Evolutionary conservation across 768 basidiomycete species (phyloP).

Genomic region (Lactarius pseudohatsudake): DNA sequence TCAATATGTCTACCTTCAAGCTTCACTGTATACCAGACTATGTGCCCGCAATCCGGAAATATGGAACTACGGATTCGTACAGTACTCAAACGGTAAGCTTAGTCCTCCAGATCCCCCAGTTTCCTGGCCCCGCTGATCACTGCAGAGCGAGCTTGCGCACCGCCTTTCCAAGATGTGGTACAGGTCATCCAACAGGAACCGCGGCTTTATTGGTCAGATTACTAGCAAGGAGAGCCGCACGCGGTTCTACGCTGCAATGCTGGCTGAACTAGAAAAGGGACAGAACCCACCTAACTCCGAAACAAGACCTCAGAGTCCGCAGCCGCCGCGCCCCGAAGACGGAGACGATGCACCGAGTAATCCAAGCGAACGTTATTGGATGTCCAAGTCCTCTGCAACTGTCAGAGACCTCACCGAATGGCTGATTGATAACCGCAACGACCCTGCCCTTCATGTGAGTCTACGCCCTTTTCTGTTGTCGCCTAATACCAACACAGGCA

Average conservation of each 20-base stretch:
- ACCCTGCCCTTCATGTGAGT: not conserved
- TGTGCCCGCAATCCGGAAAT: no score
- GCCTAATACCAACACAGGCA: no score
- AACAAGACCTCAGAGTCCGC: not conserved
- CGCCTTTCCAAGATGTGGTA: not conserved
- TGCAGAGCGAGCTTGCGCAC: no score
- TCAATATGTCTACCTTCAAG: no score
- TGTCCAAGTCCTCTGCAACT: not conserved
- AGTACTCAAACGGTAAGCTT: no score
- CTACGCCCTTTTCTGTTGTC: not conserved
- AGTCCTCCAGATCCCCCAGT: no score
- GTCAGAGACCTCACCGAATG: not conserved
- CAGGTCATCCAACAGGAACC: not conserved
- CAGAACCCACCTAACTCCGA: not conserved
- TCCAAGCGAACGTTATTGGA: not conserved
- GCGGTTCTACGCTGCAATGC: not conserved
- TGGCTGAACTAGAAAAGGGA: not conserved
- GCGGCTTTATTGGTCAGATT: not conserved
- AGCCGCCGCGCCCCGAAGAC: not conserved
- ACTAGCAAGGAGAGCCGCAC: not conserved
- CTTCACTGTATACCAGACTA: no score
- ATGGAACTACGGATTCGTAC: no score
- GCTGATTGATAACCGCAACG: not conserved
- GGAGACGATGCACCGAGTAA: not conserved
- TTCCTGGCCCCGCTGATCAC: no score